A percentile compares a stretch with the other conserved stretches of the same genome.
These are phyloP conservation scores for Aspergillus carbonarius DNA, from an alignment of 2,329 filamentous ascomycete genomes.

Conservation along the genomic window DNA sequence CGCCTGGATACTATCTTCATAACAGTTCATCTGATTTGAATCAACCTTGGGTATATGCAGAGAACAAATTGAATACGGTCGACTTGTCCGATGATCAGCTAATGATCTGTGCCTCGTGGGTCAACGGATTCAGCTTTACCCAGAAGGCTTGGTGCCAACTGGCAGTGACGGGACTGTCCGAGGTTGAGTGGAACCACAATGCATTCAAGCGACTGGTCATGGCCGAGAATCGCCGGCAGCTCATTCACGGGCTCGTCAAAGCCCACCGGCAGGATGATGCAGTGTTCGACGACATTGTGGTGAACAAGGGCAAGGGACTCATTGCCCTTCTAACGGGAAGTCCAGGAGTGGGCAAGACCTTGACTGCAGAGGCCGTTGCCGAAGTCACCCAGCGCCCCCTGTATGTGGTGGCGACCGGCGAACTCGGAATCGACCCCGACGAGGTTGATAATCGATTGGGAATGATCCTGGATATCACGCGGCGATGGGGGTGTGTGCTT, in stretches of 20 bases:
- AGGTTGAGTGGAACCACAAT: slow-evolving; percentile 1
- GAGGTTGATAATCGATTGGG: neutral
- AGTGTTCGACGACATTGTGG: slow-evolving; percentile 1
- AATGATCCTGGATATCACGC: neutral
- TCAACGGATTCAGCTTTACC: neutral
- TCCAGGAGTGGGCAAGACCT: neutral
- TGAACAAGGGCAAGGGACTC: neutral
- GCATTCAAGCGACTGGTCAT: slow-evolving; percentile 2
- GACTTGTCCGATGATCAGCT: neutral
- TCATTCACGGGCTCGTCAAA: neutral
- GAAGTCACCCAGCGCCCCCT: neutral
- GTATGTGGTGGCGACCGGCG: slow-evolving; percentile 1
- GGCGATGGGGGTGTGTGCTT: neutral
- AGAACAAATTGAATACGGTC: neutral
- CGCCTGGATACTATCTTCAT: neutral
- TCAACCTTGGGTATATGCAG: neutral
- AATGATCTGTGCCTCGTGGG: neutral
- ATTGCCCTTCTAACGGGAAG: neutral
- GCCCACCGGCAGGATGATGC: neutral
- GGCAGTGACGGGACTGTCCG: neutral
- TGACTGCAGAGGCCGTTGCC: slow-evolving; percentile 6
- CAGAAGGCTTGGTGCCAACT: slow-evolving; percentile 1
- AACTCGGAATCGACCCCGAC: neutral
- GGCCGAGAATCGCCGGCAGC: neutral
- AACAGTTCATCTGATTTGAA: slow-evolving; percentile 1